Conservation (phyloP, 192 early-diverging fungal species). For the Rhizophagus prolifer region DNA sequence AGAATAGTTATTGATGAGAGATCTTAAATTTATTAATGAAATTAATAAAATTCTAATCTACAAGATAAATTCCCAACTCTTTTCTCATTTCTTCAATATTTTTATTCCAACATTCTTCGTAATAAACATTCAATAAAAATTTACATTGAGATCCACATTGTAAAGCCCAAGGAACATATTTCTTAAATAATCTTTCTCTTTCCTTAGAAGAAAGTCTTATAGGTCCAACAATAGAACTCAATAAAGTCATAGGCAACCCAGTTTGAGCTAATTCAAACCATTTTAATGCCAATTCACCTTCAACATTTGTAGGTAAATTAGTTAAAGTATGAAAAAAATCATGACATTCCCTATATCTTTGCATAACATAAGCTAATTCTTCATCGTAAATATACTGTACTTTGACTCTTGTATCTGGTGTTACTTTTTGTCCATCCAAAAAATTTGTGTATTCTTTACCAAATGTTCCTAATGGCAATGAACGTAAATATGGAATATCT, state of each 20-base stretch:
- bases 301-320: conserved; percentile 76
- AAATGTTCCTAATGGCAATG: conserved; percentile 73
- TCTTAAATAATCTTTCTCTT: conserved; percentile 58
- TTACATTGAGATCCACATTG: conserved; percentile 72
- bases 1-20: too few relatives aligned
- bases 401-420: conserved; percentile 76
- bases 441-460: conserved; percentile 83
- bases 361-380: conserved; percentile 92
- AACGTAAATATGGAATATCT: conserved; percentile 64
- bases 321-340: conserved; percentile 93
- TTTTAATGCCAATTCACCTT: conserved; percentile 92
- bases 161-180: conserved; percentile 92
- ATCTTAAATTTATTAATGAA: neutral
- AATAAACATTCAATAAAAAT: conserved; percentile 86
- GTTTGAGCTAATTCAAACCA: conserved; percentile 93
- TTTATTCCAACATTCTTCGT: conserved; percentile 78
- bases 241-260: conserved; percentile 82
- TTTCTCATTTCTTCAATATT: conserved; percentile 68
- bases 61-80: conserved; percentile 65
- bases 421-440: conserved; percentile 75
- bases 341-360: conserved; percentile 89
- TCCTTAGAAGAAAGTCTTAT: conserved; percentile 62
- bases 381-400: conserved; percentile 87
- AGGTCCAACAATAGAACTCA: conserved; percentile 84
- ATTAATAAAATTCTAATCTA: neutral